A percentile compares a stretch with the other conserved stretches of the same genome.
Evolutionary conservation across 306 rosid species (phyloP).

Genomic region (Castanea crenata): DNA sequence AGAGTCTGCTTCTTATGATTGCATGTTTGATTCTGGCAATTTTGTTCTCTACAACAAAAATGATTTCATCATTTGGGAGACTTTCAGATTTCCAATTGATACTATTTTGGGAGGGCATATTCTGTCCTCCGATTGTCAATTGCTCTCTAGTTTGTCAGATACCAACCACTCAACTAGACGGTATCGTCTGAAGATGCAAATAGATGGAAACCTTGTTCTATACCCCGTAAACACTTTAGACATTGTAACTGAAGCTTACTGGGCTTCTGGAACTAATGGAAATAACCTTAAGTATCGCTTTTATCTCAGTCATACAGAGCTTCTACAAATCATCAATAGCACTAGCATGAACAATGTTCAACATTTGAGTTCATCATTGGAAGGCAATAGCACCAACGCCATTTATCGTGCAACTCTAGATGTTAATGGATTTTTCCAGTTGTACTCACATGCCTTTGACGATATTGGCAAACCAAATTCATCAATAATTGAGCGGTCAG

Average conservation of each 20-base stretch:
- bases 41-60: no score
- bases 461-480: not conserved
- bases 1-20: rapidly evolving
- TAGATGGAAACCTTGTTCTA: conserved; percentile 20
- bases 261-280: not conserved
- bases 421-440: conserved; percentile 1
- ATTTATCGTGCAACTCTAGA: conserved; percentile 16
- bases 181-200: conserved; percentile 7
- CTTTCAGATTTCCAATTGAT: no score
- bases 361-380: not conserved
- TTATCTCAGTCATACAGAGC: not conserved
- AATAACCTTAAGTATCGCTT: not conserved
- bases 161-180: conserved; percentile 10
- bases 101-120: no score
- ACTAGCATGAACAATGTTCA: not conserved
- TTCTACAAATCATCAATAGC: not conserved
- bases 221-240: not conserved
- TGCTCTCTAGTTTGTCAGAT: not conserved
- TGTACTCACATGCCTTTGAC: not conserved
- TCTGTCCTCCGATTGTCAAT: not conserved
- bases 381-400: not conserved
- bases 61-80: no score
- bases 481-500: not conserved
- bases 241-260: not conserved
- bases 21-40: no score